Conservation (phyloP, 2,329 filamentous ascomycete genomes). For the Fusarium protoensiforme region DNA sequence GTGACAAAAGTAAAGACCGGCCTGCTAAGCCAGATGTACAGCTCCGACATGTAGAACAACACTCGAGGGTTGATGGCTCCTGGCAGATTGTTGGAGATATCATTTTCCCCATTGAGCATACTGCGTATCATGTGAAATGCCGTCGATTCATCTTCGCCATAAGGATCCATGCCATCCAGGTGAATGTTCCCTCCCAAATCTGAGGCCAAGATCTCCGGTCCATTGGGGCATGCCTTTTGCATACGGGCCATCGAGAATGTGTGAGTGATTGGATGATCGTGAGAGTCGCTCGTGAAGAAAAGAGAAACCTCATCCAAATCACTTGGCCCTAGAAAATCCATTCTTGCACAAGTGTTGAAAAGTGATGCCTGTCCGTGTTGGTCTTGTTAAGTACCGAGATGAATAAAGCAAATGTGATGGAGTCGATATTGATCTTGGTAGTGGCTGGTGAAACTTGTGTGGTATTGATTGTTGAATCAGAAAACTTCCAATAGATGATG, state of each 20-base stretch:
- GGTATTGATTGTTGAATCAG: neutral
- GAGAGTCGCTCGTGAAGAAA: neutral
- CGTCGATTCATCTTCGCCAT: neutral
- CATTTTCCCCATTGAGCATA: constrained; percentile 7
- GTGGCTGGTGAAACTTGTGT: neutral
- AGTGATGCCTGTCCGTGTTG: neutral
- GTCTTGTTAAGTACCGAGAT: neutral
- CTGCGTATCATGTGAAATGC: constrained; percentile 14
- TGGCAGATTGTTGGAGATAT: neutral
- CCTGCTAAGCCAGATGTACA: constrained; percentile 15
- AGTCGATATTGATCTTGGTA: neutral
- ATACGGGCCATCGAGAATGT: neutral
- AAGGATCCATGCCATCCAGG: neutral
- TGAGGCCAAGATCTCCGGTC: neutral
- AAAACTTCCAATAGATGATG: neutral
- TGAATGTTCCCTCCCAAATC: neutral
- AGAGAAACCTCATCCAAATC: neutral
- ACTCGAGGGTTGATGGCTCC: constrained; percentile 4
- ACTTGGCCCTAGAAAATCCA: neutral
- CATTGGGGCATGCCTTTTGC: neutral
- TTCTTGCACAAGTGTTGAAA: neutral
- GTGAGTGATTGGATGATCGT: neutral
- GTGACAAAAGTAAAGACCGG: neutral
- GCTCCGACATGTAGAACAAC: constrained; percentile 25
- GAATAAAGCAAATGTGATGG: neutral